Evolutionary conservation across 306 rosid genomes (phyloP), one percentile per base, ranked within the genome.

Genomic region (Hippophae tibetana): DNA sequence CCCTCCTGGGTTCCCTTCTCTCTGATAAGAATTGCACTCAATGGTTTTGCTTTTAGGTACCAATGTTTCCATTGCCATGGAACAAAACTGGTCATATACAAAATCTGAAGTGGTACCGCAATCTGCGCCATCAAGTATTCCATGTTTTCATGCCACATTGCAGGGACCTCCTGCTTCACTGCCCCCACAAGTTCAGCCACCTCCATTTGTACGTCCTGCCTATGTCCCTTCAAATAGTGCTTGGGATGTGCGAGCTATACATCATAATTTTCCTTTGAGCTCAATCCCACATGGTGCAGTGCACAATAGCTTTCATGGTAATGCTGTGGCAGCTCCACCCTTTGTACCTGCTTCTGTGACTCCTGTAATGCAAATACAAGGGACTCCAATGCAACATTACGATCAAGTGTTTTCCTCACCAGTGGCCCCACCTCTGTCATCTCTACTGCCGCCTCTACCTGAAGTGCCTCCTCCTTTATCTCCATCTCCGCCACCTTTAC

Each of bases 301-400:
- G 68, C 81, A 83, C 25, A 81, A 68, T 76, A 74, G 54, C 68
- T 80, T 84, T 72, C 94, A 72, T 47, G 74, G 81, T 25, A 79
- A 62, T 78, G 70, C 85, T 68, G 74, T 80, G 54, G 79, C 74
- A 64, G 58, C 82, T 66, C 89, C 98, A 18, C 23, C 23, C 53
- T 92, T 83, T 66, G 63, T 83, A 64, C 90, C 94, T 65, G 84
- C 90, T 74, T 87, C 97, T 13, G 89, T 85, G 67, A 84, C 95
- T 72, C 94, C 97, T 18, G 79, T 90, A 70, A 77, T 84, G 47
- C 97, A 84, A 61, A 66, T 85, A 43, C 95, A 79, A 63, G 97
- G 85, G 73, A 52, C 80, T 72, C 78, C 90, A 51, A 61, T 78
- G 73, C 94, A 86, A 47, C 82, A 85, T 47, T 80, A 78, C 72